Percentiles rank a stretch among this genome's conserved stretches.
These are phyloP conservation scores for Leccinum fuscescens DNA, from an alignment of 1,284 basidiomycete genomes.

Conservation along the genomic window DNA sequence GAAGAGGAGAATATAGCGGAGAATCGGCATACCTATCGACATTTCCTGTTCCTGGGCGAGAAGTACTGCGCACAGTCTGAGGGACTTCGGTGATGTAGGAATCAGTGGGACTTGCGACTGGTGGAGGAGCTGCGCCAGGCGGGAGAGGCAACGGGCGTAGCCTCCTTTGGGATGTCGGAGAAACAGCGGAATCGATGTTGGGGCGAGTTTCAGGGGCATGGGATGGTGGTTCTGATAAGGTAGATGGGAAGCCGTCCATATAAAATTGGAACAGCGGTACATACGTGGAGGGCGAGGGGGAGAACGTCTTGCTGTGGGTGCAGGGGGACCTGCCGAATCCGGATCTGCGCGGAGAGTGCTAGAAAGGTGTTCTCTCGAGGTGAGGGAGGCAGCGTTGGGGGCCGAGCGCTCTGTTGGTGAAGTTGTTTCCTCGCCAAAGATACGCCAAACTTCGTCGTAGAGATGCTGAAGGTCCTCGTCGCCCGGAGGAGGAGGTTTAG, in stretches of 20 bases:
- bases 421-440: slow-evolving; percentile 49
- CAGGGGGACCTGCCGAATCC: slow-evolving; percentile 13
- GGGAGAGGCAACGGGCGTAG: slow-evolving; percentile 31
- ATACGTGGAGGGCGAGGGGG: slow-evolving; percentile 27
- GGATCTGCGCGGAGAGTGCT: slow-evolving; percentile 25
- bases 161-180: slow-evolving; percentile 37
- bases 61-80: slow-evolving; percentile 12
- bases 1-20: neutral
- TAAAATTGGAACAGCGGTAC: slow-evolving; percentile 4
- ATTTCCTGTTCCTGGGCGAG: slow-evolving; percentile 28
- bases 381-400: slow-evolving; percentile 12
- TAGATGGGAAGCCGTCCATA: neutral
- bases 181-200: slow-evolving; percentile 27
- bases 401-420: slow-evolving; percentile 26
- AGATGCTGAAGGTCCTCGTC: slow-evolving; percentile 69
- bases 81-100: slow-evolving; percentile 16
- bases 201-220: slow-evolving; percentile 21
- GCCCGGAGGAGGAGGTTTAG: slow-evolving; percentile 43
- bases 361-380: slow-evolving; percentile 18
- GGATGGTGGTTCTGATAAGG: slow-evolving; percentile 12
- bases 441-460: slow-evolving; percentile 70
- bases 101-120: slow-evolving; percentile 21
- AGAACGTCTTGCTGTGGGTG: slow-evolving; percentile 14
- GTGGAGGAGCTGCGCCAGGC: slow-evolving; percentile 20
- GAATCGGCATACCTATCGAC: slow-evolving; percentile 24